Evolutionary conservation across 371 early-diverging fungal genomes (phyloP).

Genomic region (Lichtheimia hyalospora): DNA sequence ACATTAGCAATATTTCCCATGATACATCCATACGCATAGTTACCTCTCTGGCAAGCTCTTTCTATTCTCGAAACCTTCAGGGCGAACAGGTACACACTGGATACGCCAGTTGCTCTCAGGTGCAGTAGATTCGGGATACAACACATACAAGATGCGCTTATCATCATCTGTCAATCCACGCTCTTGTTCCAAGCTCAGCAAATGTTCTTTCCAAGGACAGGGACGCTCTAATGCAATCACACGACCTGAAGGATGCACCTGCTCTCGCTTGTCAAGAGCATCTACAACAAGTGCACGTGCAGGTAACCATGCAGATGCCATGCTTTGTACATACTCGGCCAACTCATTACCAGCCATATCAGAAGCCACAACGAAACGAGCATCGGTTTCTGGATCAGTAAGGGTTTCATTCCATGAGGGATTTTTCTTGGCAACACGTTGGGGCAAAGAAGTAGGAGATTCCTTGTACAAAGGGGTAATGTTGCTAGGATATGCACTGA

Average conservation of each 20-base stretch:
- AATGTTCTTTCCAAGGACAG: conserved; percentile 94
- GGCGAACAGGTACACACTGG: conserved; percentile 77
- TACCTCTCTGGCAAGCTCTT: conserved; percentile 85
- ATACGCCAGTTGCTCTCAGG: conserved; percentile 69
- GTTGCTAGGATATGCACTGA: conserved; percentile 79
- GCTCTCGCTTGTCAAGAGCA: conserved; percentile 56
- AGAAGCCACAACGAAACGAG: conserved; percentile 73
- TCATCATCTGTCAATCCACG: conserved; percentile 37
- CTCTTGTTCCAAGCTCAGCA: conserved; percentile 73
- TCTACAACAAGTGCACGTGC: conserved; percentile 83
- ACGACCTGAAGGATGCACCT: conserved; percentile 74
- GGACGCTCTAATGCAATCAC: conserved; percentile 80
- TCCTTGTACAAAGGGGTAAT: conserved; percentile 82
- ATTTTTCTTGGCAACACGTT: conserved; percentile 83
- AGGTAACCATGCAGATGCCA: conserved; percentile 83
- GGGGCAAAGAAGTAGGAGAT: conserved; percentile 71
- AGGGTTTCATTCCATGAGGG: conserved; percentile 90
- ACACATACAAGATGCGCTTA: conserved; percentile 67
- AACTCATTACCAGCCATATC: conserved; percentile 81
- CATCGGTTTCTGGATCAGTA: conserved; percentile 66
- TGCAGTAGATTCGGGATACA: conserved; percentile 71
- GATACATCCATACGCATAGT: background rate
- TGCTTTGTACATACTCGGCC: conserved; percentile 60
- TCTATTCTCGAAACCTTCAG: conserved; percentile 83
- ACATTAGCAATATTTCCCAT: background rate